Conservation (phyloP, 2,329 filamentous ascomycete genomes). For the Hymenoscyphus salicellus region DNA sequence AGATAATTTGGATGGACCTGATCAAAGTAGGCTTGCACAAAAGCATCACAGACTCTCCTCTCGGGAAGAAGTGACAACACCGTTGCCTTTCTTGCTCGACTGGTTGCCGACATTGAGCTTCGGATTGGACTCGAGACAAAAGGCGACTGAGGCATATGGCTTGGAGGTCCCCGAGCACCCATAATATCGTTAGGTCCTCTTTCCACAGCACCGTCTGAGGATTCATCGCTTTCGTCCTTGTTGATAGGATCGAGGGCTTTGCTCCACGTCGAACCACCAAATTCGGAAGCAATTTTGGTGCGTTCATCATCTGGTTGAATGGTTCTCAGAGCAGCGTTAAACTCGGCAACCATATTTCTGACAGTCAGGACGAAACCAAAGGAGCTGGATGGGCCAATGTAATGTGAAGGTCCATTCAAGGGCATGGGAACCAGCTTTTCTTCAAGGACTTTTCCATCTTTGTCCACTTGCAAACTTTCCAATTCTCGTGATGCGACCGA, state of each 20-base stretch:
- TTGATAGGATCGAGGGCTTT: constrained; percentile 33
- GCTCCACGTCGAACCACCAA: constrained; percentile 32
- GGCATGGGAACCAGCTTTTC: constrained; percentile 32
- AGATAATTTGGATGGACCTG: constrained; percentile 40
- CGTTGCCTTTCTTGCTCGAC: constrained; percentile 21
- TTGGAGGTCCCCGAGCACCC: background rate
- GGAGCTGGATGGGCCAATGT: constrained; percentile 34
- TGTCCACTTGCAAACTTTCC: constrained; percentile 16
- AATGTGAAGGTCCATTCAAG: constrained; percentile 30
- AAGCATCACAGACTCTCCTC: constrained; percentile 38
- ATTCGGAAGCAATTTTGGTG: constrained; percentile 28
- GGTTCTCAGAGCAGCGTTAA: constrained; percentile 25
- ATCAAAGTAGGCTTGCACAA: constrained; percentile 42
- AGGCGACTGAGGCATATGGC: constrained; percentile 13
- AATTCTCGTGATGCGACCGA: constrained; percentile 20
- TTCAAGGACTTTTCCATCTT: constrained; percentile 20
- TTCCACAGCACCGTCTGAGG: constrained; percentile 23
- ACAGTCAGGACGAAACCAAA: constrained; percentile 34
- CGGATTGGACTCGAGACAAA: constrained; percentile 21
- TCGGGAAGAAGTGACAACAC: constrained; percentile 35
- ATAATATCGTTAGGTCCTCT: background rate
- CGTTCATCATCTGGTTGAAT: constrained; percentile 28
- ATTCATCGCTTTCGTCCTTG: constrained; percentile 30
- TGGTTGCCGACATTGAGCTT: constrained; percentile 15
- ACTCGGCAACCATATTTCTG: constrained; percentile 33